These are phyloP conservation scores for Nelumbo lutea DNA, from an alignment of 164 flowering plant species.

Conservation along the genomic window DNA sequence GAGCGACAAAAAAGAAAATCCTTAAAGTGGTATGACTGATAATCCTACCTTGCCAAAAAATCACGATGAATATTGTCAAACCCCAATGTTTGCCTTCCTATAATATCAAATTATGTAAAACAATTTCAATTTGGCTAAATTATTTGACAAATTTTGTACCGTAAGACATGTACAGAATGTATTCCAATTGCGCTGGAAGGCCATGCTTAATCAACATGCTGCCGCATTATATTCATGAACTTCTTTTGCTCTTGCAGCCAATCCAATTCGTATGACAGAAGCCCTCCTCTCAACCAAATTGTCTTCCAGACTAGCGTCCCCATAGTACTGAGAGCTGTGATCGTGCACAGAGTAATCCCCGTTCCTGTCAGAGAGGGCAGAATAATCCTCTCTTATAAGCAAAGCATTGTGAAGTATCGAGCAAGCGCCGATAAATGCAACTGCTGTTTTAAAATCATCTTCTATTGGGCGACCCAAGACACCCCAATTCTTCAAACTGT, in stretches of 20 bases:
- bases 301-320: constrained; percentile 30
- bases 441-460: constrained; percentile 54
- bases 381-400: constrained; percentile 70
- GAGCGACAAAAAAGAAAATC: neutral
- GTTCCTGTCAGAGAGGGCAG: constrained; percentile 36
- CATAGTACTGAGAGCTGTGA: constrained; percentile 17
- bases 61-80: neutral
- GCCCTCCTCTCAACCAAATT: constrained; percentile 23
- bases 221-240: constrained; percentile 2
- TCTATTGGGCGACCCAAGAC: constrained; percentile 53
- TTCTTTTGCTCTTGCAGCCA: constrained; percentile 43
- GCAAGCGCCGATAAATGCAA: constrained; percentile 74
- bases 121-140: neutral
- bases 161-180: neutral
- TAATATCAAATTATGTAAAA: neutral
- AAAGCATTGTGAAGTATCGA: constrained; percentile 79
- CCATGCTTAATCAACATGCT: neutral
- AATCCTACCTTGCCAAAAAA: neutral
- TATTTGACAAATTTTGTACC: neutral
- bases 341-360: constrained; percentile 27
- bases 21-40: neutral
- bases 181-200: neutral
- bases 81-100: neutral
- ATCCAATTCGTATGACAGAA: constrained; percentile 36
- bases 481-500: constrained; percentile 79